Conservation (phyloP, 164 flowering plant species). For the Platanus orientalis region DNA sequence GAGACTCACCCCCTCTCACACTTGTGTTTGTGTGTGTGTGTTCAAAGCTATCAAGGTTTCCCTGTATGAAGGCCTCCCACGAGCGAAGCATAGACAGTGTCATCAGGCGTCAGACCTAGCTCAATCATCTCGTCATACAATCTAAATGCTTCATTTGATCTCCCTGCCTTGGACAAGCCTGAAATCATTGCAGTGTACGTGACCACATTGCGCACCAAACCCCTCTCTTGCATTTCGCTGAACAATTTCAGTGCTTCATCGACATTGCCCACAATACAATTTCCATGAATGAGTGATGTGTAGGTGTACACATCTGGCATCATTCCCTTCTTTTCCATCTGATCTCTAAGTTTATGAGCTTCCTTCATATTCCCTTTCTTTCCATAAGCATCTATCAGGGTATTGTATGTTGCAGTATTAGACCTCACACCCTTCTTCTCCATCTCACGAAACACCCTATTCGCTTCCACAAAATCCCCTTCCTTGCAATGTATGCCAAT, state of each 20-base stretch:
- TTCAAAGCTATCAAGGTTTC: not conserved
- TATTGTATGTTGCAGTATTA: conserved; percentile 54
- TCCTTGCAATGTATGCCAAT: conserved; percentile 66
- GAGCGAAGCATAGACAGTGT: conserved; percentile 51
- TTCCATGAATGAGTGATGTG: conserved; percentile 63
- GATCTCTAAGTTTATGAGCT: conserved; percentile 43
- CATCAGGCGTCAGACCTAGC: conserved; percentile 64
- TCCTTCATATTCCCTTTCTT: conserved; percentile 56
- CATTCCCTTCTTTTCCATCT: conserved; percentile 51
- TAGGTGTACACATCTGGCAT: conserved; percentile 60
- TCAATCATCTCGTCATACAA: conserved; percentile 70
- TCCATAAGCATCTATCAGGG: conserved; percentile 56
- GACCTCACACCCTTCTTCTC: conserved; percentile 46
- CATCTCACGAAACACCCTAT: conserved; percentile 52
- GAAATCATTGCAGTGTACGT: conserved; percentile 64
- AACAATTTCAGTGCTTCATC: conserved; percentile 53
- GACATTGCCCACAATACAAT: conserved; percentile 52
- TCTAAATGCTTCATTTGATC: conserved; percentile 65
- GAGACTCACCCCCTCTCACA: too few species aligned
- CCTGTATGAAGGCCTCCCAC: conserved; percentile 64
- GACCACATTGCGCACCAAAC: conserved; percentile 32
- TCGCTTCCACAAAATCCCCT: conserved; percentile 64
- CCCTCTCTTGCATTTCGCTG: conserved; percentile 43
- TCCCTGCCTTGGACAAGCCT: conserved; percentile 64
- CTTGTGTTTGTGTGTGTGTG: too few species aligned